Conservation (phyloP, 164 flowering plant genomes). For the Malania oleifera region DNA sequence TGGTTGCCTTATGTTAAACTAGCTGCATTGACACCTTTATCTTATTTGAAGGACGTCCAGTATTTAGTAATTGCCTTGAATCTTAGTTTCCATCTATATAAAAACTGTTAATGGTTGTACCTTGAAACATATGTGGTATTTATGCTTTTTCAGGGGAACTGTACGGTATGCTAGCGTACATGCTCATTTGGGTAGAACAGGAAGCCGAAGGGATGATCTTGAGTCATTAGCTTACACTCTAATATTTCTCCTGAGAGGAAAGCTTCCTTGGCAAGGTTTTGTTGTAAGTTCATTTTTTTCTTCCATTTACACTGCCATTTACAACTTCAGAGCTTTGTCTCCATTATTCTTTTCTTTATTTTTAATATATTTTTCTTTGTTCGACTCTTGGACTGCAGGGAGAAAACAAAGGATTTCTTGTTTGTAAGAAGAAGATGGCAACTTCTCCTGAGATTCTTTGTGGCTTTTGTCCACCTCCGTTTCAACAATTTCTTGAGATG, state of each 20-base stretch:
- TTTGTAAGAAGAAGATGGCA: constrained; percentile 57
- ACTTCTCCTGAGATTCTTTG: constrained; percentile 49
- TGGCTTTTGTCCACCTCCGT: constrained; percentile 41
- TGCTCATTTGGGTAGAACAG: constrained; percentile 65
- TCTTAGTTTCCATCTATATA: too few relatives aligned
- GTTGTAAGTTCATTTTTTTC: constrained; percentile 22
- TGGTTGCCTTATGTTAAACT: neutral
- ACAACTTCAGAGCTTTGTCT: neutral
- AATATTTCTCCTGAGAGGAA: constrained; percentile 52
- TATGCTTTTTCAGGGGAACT: constrained; percentile 43
- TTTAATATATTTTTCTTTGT: neutral
- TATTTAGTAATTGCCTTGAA: too few relatives aligned
- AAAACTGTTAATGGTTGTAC: too few relatives aligned
- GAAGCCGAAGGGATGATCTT: constrained; percentile 65
- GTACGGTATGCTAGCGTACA: constrained; percentile 69
- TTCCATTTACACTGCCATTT: constrained; percentile 3
- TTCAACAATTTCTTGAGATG: constrained; percentile 47
- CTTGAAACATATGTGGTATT: neutral
- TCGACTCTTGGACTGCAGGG: constrained; percentile 35
- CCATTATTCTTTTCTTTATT: neutral
- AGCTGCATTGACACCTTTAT: too few relatives aligned
- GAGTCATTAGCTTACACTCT: constrained; percentile 61
- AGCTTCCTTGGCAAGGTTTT: constrained; percentile 62
- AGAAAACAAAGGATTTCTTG: constrained; percentile 59
- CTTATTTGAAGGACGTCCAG: too few relatives aligned